These are phyloP conservation scores for Populus simonii DNA, from an alignment of 345 rosid genomes.

Conservation along the genomic window DNA sequence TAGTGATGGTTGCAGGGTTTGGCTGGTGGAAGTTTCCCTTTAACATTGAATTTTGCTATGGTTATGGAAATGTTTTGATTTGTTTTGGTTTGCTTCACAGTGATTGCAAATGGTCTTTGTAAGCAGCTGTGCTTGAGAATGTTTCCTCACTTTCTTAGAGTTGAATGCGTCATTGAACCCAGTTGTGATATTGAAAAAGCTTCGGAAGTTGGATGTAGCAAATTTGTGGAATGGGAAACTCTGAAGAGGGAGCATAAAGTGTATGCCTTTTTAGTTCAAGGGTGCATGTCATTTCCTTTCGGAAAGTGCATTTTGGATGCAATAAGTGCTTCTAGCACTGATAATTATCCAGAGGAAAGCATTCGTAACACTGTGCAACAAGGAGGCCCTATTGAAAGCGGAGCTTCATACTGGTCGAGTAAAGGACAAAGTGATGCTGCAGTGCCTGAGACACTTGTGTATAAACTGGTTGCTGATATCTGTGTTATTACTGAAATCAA, in stretches of 20 bases:
- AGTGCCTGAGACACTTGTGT: constrained; percentile 84
- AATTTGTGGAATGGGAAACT: constrained; percentile 38
- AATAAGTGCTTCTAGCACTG: constrained; percentile 85
- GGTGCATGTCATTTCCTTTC: constrained; percentile 37
- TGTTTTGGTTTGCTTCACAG: constrained; percentile 36
- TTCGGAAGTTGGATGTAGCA: constrained; percentile 52
- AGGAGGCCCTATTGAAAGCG: constrained; percentile 40
- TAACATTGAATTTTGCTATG: neutral
- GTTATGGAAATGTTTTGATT: neutral
- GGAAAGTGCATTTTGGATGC: constrained; percentile 54
- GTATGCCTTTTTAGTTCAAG: constrained; percentile 56
- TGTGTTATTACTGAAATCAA: constrained; percentile 70
- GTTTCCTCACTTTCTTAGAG: constrained; percentile 55
- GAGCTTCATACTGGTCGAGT: constrained; percentile 94
- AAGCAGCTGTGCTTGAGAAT: constrained; percentile 62
- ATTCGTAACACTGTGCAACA: constrained; percentile 64
- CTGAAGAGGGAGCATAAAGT: constrained; percentile 68
- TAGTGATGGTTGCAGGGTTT: neutral
- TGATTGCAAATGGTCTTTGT: constrained; percentile 51
- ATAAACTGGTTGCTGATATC: constrained; percentile 58
- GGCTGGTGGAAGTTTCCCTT: neutral
- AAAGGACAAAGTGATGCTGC: constrained; percentile 58
- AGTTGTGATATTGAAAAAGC: constrained; percentile 8
- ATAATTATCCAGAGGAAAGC: constrained; percentile 78
- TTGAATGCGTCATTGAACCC: constrained; percentile 47